Percentiles rank a stretch among this genome's conserved stretches.
Conservation (phyloP, 345 rosid genomes). For the Euphorbia peplus region DNA sequence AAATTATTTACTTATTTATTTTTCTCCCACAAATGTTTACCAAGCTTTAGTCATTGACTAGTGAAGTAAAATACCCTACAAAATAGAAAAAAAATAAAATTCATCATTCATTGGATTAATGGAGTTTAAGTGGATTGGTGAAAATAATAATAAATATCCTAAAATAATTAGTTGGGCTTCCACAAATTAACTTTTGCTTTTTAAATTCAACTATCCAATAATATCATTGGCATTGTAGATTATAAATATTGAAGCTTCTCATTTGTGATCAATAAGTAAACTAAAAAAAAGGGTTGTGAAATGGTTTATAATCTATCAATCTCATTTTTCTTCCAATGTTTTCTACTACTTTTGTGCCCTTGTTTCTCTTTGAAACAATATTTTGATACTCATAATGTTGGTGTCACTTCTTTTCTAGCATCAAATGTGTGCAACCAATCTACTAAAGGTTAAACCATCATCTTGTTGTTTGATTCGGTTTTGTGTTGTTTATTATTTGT, state of each 20-base stretch:
- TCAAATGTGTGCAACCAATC: constrained; percentile 11
- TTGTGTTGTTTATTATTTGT: neutral
- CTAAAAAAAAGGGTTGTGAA: neutral
- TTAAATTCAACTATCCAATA: neutral
- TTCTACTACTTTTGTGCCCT: neutral
- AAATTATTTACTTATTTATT: no score
- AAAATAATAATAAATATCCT: neutral
- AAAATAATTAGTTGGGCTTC: constrained; percentile 1
- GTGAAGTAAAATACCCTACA: neutral
- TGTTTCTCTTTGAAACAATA: neutral
- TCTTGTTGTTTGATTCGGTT: no score
- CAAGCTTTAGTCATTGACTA: neutral
- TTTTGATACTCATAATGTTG: neutral
- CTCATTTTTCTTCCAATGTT: neutral
- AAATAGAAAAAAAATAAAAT: neutral
- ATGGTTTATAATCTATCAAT: constrained; percentile 7
- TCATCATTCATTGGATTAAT: neutral
- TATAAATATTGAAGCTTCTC: neutral
- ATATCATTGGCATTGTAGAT: neutral
- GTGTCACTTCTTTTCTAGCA: constrained; percentile 3
- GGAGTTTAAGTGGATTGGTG: constrained; percentile 4
- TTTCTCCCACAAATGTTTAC: neutral
- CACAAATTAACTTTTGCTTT: neutral
- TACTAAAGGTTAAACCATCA: neutral
- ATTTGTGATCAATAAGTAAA: neutral